These are phyloP conservation scores for Lantana camara DNA, from an alignment of 257 asterid species.

Conservation along the genomic window DNA sequence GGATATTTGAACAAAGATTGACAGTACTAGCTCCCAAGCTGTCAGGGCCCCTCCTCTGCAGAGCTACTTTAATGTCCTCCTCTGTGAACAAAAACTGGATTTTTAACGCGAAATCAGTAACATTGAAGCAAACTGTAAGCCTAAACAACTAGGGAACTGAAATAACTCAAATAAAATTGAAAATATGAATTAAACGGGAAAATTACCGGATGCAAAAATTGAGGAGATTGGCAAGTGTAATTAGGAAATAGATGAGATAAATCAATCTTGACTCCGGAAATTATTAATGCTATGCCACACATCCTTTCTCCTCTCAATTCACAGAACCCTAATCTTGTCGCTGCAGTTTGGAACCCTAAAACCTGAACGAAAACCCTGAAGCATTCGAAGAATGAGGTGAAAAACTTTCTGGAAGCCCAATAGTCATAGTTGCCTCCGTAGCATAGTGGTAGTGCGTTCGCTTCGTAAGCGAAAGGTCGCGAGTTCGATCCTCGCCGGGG, in stretches of 20 bases:
- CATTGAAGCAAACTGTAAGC: not conserved
- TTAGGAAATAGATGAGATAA: slow-evolving; percentile 44
- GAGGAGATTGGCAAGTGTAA: slow-evolving; percentile 42
- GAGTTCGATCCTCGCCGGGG: slow-evolving; percentile 99
- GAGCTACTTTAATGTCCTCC: slow-evolving; percentile 58
- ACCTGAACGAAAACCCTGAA: too few relatives aligned
- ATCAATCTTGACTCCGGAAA: slow-evolving; percentile 66
- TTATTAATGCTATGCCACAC: slow-evolving; percentile 89
- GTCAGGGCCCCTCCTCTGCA: slow-evolving; percentile 90
- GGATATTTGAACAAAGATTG: slow-evolving; percentile 33
- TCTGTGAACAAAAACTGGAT: slow-evolving; percentile 47
- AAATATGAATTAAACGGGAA: not conserved
- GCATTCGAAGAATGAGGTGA: too few relatives aligned
- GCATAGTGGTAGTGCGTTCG: slow-evolving; percentile 99
- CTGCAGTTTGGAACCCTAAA: not conserved
- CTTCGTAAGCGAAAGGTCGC: slow-evolving; percentile 99
- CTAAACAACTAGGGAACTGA: slow-evolving; percentile 2
- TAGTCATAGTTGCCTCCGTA: slow-evolving; percentile 60
- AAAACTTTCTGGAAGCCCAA: too few relatives aligned
- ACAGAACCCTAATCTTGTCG: slow-evolving; percentile 32
- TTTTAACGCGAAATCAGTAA: slow-evolving; percentile 14
- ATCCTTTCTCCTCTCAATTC: slow-evolving; percentile 38
- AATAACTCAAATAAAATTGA: not conserved
- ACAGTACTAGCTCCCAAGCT: slow-evolving; percentile 66
- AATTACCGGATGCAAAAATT: slow-evolving; percentile 40